Evolutionary conservation across 305 asterid species (phyloP), one percentile per base, ranked within the genome.

Genomic region (Coffea humblotiana): DNA sequence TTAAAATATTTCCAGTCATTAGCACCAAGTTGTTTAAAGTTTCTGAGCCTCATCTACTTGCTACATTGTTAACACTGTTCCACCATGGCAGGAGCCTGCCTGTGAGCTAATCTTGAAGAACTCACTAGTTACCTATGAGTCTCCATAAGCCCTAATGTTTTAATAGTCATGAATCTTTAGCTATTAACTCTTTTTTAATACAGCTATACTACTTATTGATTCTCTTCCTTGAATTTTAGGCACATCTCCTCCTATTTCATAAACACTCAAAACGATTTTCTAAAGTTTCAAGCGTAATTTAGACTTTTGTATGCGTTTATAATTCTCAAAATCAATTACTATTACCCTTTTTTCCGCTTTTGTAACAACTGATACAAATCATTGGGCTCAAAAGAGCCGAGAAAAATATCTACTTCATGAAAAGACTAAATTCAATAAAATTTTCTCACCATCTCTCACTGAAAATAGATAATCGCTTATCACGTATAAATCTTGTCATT

Each of bases 11-110:
- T 21, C 32, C 19, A 52, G 23, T 60, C 74, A 75, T 63, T 25
- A 75, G 61, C 56, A 75, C 18, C 78, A 73, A 79, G 63, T 73
- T 77, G 72, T 70, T 82, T 61, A 67, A 74, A 47, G 66, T 78
- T 75, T 64, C 25, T 70, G 35, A 68, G 48, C 16, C 5, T 63
- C 15, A 18, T 48, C 52, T 48, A 6, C 74, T 73, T 40, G 45
- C 51, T 71, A 5, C 25, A 78, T 35, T 19, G 70, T 63, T n/a
- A 27, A 13, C 40, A 3, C 8, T 65, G 43, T 65, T n/a, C 67
- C 25, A 64, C 25, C 69, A 58, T 52, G 8, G 25, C 37, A 2
- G 47, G 48, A 9, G 25, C 32, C 68, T 14, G 61, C 49, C 56
- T 56, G 21, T 40, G 43, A 40, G 43, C 43, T 40, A 40, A 40